These are phyloP conservation scores for Eucalyptus marginata DNA, from an alignment of 345 rosid species.

Conservation along the genomic window DNA sequence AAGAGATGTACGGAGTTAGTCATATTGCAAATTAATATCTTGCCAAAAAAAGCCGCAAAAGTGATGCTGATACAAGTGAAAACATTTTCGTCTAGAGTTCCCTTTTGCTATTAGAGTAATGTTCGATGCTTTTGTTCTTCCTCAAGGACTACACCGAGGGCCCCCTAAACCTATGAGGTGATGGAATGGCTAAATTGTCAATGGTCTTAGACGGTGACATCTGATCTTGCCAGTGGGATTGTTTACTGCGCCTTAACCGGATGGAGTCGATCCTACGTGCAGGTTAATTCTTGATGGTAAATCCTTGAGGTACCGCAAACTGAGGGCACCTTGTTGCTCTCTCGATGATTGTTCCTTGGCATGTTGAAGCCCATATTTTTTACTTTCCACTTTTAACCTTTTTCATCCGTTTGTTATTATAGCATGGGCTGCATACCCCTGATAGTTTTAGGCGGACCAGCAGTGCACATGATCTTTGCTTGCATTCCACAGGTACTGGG, in stretches of 20 bases:
- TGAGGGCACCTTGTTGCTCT: neutral
- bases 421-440: conserved; percentile 87
- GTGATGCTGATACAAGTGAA: neutral
- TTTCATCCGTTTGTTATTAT: neutral
- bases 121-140: neutral
- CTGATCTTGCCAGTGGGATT: neutral
- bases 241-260: neutral
- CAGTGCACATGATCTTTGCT: conserved; percentile 36
- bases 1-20: neutral
- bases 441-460: conserved; percentile 94
- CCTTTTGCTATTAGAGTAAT: neutral
- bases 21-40: neutral
- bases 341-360: neutral
- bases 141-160: neutral
- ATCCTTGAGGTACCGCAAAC: neutral
- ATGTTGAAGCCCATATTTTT: neutral
- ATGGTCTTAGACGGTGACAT: neutral
- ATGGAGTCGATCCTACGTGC: neutral
- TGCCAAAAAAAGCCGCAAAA: neutral
- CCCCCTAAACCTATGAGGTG: neutral
- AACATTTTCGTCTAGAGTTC: neutral
- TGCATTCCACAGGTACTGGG: neutral
- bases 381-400: neutral
- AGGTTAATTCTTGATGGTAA: neutral
- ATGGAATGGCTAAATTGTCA: neutral